Conservation (phyloP, 2,329 filamentous ascomycete species). For the Purpureocillium lavendulum region DNA sequence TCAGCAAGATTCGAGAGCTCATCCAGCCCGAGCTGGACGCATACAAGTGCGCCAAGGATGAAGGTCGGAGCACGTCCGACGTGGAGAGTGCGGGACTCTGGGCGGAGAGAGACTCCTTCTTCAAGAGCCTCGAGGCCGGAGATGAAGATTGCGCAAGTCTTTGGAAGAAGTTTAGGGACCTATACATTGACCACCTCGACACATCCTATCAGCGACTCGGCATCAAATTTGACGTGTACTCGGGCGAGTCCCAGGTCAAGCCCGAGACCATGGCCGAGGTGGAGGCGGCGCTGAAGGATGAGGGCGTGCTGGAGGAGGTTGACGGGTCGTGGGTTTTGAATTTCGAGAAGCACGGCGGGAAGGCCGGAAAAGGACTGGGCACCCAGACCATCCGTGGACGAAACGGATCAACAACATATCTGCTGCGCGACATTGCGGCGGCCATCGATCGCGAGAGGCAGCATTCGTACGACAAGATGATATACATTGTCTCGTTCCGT, state of each 20-base stretch:
- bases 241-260: conserved; percentile 54
- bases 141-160: conserved; percentile 46
- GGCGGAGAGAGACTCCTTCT: conserved; percentile 51
- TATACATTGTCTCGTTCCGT: conserved; percentile 28
- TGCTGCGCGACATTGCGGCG: conserved; percentile 62
- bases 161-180: conserved; percentile 50
- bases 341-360: conserved; percentile 56
- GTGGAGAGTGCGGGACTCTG: conserved; percentile 35
- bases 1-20: conserved; percentile 58
- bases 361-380: conserved; percentile 59
- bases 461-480: conserved; percentile 27
- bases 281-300: conserved; percentile 47
- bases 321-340: conserved; percentile 62
- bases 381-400: conserved; percentile 59
- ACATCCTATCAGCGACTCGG: conserved; percentile 52
- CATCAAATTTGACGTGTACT: conserved; percentile 56
- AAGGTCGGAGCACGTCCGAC: conserved; percentile 32
- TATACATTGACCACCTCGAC: conserved; percentile 51
- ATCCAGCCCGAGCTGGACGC: conserved; percentile 53
- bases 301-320: conserved; percentile 50
- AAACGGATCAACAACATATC: conserved; percentile 55
- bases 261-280: conserved; percentile 46
- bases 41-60: conserved; percentile 40
- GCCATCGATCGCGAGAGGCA: conserved; percentile 43
- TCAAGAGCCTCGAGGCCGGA: conserved; percentile 52